These are phyloP conservation scores for Saturnispora besseyi DNA, from an alignment of 805 yeast genomes.

Conservation along the genomic window DNA sequence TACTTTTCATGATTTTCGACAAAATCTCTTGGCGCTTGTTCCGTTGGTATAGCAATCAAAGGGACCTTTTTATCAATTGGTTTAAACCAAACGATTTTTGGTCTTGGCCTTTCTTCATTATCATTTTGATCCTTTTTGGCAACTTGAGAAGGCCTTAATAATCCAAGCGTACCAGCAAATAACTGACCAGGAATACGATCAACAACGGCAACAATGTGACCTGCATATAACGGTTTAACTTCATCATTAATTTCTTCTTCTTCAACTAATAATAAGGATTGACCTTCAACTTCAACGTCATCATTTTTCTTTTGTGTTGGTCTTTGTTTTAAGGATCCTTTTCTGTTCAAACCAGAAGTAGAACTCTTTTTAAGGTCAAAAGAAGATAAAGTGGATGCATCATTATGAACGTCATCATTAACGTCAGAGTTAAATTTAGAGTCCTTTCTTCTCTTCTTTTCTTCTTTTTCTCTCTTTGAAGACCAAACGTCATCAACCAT, in stretches of 20 bases:
- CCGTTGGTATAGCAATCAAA: conserved; percentile 95
- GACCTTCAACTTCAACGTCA: conserved; percentile 98
- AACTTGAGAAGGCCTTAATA: conserved; percentile 91
- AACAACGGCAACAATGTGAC: conserved; percentile 96
- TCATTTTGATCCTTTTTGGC: conserved; percentile 47
- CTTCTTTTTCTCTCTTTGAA: conserved; percentile 92
- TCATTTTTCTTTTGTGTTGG: conserved; percentile 97
- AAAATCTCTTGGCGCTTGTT: conserved; percentile 93
- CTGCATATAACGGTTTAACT: conserved; percentile 89
- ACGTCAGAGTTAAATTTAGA: conserved; percentile 29
- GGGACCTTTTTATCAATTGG: conserved; percentile 98
- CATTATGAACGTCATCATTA: conserved; percentile 68
- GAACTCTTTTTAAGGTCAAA: not conserved
- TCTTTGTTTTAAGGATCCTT: conserved; percentile 87
- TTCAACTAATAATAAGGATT: conserved; percentile 79
- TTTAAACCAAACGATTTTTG: conserved; percentile 98
- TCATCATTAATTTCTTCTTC: conserved; percentile 95
- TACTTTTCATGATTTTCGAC: conserved; percentile 85
- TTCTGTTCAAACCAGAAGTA: conserved; percentile 43
- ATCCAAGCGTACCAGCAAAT: conserved; percentile 88
- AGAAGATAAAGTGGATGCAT: conserved; percentile 51
- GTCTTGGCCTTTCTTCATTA: conserved; percentile 33
- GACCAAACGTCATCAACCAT: conserved; percentile 98
- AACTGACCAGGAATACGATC: conserved; percentile 96
- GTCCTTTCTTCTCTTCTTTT: conserved; percentile 73